Base-by-base conservation (phyloP, 129 eudicot genomes). In the Gnaphalium uliginosum region DNA sequence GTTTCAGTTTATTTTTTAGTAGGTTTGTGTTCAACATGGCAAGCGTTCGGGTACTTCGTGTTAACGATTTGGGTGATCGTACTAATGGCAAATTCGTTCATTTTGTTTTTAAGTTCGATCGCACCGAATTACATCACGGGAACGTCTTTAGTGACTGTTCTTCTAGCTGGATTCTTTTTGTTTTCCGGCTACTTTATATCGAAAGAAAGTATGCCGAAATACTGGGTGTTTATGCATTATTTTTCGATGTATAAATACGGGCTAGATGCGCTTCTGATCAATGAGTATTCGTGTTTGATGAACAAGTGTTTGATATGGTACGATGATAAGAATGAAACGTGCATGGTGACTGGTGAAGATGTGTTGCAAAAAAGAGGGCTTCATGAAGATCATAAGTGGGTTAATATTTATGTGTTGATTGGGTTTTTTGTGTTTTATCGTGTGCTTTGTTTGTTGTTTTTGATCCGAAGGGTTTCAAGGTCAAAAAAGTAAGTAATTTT, bases 81-180 rank as follows among this genome's bases (percentile, higher is more conserved):
- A 14, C 62, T 95, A 39, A 95, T 91, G 96, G 99, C 99, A 6
- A 95, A 95, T 66, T 95, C 99, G 9, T 91, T 95, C 66, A 94
- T 95, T 18, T 71, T 95, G 54, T 89, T 95, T 82, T 73, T 95
- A 35, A 89, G 97, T 80, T 89, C 99, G 0, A 79, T 95, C 26
- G 97, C 99, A 2, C 99, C 97, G 0, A 95, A 89, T 51, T 95
- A 84, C 90, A 95, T 95, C 27, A 92, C 99, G 25, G 99, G 99
- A 66, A 89, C 99, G 0, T 87, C 97, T 0, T 74, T 95, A 21
- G 90, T 95, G 11, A 87, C 99, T 2, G 50, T 89, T 32, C 87
- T 95, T 51, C 90, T 95, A 0, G 97, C 95, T 14, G 94, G 96
- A n/a, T 95, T 89, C 84, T 95, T 95, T 32, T 82, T 95, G 2